Evolutionary conservation across 257 asterid species (phyloP).

Genomic region (Fraxinus pennsylvanica): DNA sequence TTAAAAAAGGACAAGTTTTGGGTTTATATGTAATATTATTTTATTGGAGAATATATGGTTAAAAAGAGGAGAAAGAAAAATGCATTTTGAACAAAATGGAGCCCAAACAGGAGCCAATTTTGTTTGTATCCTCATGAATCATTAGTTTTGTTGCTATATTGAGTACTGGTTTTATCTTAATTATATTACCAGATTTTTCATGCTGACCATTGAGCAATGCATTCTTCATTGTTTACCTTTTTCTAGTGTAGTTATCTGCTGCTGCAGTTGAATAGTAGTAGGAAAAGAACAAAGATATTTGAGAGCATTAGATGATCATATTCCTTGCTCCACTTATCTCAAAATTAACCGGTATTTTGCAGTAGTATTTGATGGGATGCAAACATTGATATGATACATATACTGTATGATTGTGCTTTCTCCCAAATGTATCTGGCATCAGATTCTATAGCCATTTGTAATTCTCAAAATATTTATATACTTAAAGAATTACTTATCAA

Average conservation of each 20-base stretch:
- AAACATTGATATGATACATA: no score
- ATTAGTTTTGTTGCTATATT: neutral
- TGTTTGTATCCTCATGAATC: neutral
- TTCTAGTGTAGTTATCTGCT: neutral
- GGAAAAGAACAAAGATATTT: neutral
- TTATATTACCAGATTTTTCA: neutral
- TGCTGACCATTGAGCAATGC: neutral
- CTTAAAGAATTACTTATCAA: neutral
- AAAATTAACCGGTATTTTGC: neutral
- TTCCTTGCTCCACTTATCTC: neutral
- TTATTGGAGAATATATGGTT: no score
- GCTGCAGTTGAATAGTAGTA: neutral
- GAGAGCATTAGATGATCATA: neutral
- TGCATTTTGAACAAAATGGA: no score
- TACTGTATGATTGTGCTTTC: neutral
- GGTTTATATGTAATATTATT: no score
- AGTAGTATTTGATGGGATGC: neutral
- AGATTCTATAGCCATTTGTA: neutral
- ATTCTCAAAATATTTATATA: neutral
- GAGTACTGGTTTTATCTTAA: neutral
- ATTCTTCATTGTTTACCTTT: neutral
- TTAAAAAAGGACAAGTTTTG: no score
- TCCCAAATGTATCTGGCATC: neutral
- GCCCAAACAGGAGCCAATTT: no score
- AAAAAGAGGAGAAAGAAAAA: no score